These are phyloP conservation scores for Apiotrichum sp. DNA, from an alignment of 1,284 basidiomycete genomes.

Conservation along the genomic window DNA sequence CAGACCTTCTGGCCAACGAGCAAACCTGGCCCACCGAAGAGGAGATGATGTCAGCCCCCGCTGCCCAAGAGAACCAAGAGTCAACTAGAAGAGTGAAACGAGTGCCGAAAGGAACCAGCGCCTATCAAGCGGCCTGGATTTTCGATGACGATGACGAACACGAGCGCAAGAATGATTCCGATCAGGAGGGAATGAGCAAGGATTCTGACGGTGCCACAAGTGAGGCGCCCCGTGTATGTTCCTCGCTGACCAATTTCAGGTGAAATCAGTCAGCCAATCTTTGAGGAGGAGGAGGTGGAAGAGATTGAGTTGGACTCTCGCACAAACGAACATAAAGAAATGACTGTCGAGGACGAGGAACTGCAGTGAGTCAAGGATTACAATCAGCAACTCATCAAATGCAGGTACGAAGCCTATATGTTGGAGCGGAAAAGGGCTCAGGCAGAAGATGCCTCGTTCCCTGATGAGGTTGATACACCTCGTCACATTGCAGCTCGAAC, in stretches of 20 bases:
- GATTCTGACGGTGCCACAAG: conserved; percentile 22
- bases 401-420: conserved; percentile 64
- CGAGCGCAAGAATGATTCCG: conserved; percentile 50
- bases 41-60: conserved; percentile 60
- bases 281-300: conserved; percentile 59
- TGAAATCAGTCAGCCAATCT: conserved; percentile 27
- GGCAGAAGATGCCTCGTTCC: conserved; percentile 75
- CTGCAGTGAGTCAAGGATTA: conserved; percentile 57
- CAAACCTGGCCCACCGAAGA: conserved; percentile 99
- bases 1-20: conserved; percentile 84
- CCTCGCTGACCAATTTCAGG: conserved; percentile 14
- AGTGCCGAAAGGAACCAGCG: conserved; percentile 82
- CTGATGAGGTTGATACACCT: conserved; percentile 97
- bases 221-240: not conserved
- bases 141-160: conserved; percentile 65
- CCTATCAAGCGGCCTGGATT: conserved; percentile 92
- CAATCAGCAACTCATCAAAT: conserved; percentile 2
- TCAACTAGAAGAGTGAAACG: conserved; percentile 56
- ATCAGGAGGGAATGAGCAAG: conserved; percentile 38
- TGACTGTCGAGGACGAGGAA: conserved; percentile 72
- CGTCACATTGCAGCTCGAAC: conserved; percentile 72
- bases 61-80: conserved; percentile 47
- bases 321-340: conserved; percentile 40
- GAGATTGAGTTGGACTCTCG: conserved; percentile 53
- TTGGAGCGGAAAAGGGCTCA: conserved; percentile 55